phyloP scores from a whole-genome alignment of 192 early-diverging fungal genomes.

The Gonapodya sp. region DNA sequence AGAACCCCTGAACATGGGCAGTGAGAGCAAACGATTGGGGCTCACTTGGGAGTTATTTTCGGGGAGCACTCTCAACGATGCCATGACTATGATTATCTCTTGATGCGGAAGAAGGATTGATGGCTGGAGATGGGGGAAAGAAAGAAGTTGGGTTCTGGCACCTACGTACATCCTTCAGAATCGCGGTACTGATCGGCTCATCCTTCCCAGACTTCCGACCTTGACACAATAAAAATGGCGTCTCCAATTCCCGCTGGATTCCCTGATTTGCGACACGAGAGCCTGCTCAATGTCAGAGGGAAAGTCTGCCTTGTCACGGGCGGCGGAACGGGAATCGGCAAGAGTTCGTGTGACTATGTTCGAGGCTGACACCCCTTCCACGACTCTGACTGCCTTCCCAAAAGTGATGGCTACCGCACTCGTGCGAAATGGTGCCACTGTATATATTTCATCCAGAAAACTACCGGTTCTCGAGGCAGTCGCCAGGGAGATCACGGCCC shows the following conservation, averaged over 20 bases:
- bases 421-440: neutral
- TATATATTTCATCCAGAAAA: neutral
- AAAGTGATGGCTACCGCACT: conserved; percentile 1
- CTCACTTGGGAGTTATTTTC: too few species aligned
- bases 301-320: conserved; percentile 7
- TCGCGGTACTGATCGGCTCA: too few species aligned
- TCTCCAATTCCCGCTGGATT: conserved; percentile 2
- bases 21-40: too few species aligned
- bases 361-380: neutral
- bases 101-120: too few species aligned
- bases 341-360: neutral
- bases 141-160: too few species aligned
- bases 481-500: neutral
- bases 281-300: neutral
- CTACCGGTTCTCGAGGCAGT: neutral
- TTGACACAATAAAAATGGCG: neutral
- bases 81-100: too few species aligned
- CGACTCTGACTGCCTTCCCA: neutral
- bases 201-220: too few species aligned
- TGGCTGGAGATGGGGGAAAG: too few species aligned
- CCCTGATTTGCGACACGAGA: neutral
- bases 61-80: too few species aligned
- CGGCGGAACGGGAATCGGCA: neutral
- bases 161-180: too few species aligned
- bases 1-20: too few species aligned